phyloP scores from a whole-genome alignment of 495 filamentous ascomycete genomes.

The Penicillium macrosclerotiorum region DNA sequence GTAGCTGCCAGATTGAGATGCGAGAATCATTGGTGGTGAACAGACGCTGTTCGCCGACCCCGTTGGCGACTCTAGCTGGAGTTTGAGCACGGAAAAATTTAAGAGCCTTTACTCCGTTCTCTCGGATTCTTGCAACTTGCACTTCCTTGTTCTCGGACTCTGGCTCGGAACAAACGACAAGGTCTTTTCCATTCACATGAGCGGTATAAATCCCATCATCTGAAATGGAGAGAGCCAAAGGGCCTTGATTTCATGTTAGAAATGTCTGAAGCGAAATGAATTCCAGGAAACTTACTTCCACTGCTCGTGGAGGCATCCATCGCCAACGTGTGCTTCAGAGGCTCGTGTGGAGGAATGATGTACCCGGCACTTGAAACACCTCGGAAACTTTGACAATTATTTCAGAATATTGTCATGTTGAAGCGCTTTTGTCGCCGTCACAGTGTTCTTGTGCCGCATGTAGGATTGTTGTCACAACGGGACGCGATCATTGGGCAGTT shows the following conservation, averaged over 20 bases:
- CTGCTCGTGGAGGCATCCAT: constrained; percentile 35
- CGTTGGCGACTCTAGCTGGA: background rate
- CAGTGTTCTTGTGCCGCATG: background rate
- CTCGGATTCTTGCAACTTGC: constrained; percentile 34
- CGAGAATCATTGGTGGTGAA: constrained; percentile 35
- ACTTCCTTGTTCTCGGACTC: constrained; percentile 33
- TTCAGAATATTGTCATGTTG: background rate
- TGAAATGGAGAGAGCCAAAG: constrained; percentile 24
- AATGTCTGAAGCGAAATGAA: background rate
- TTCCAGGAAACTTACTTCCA: constrained; percentile 23
- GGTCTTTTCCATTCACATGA: constrained; percentile 34
- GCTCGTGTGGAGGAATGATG: too few species aligned
- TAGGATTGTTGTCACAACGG: background rate
- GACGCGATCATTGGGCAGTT: constrained; percentile 1
- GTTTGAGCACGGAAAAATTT: constrained; percentile 26
- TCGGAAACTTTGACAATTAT: background rate
- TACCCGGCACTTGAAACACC: too few species aligned
- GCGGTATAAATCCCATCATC: constrained; percentile 38
- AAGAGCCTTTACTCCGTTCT: constrained; percentile 30
- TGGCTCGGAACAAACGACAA: constrained; percentile 36
- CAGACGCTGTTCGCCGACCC: constrained; percentile 22
- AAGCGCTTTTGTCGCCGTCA: too few species aligned
- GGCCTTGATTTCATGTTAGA: constrained; percentile 15
- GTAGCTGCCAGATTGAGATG: constrained; percentile 38
- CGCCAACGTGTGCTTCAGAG: constrained; percentile 15